phyloP scores from a whole-genome alignment of 106 monocot genomes.

The Dendrobium nobile region DNA sequence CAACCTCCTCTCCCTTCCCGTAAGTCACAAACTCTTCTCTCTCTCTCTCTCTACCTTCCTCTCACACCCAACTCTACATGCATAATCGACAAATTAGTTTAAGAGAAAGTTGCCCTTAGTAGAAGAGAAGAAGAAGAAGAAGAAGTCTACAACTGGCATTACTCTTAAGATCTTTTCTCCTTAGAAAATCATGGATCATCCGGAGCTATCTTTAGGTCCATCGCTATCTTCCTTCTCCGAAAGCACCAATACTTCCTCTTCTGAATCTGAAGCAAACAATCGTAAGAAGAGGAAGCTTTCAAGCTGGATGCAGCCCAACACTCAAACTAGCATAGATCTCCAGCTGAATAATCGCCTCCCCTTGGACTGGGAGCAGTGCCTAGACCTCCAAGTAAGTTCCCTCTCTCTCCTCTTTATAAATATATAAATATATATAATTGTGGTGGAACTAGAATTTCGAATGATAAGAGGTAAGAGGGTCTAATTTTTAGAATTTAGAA shows the following conservation, averaged over 20 bases:
- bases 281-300: constrained; percentile 48
- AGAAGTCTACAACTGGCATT: background rate
- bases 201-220: constrained; percentile 53
- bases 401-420: background rate
- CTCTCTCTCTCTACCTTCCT: background rate
- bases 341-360: constrained; percentile 63
- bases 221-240: constrained; percentile 8
- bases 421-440: background rate
- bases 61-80: background rate
- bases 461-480: too few relatives aligned
- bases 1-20: background rate
- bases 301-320: constrained; percentile 14
- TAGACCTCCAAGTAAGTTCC: constrained; percentile 50
- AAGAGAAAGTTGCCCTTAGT: background rate
- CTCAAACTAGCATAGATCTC: constrained; percentile 36
- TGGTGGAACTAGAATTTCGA: too few relatives aligned
- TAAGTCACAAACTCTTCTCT: background rate
- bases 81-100: background rate
- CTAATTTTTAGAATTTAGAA: too few relatives aligned
- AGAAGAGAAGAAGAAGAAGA: constrained; percentile 12
- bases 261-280: constrained; percentile 27
- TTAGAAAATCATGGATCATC: constrained; percentile 19
- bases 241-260: constrained; percentile 27
- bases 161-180: background rate
- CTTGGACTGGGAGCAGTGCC: constrained; percentile 72